Evolutionary conservation across 1,139 yeast species (phyloP), one percentile per base, ranked within the genome.

Genomic region (Taphrina wiesneri): DNA sequence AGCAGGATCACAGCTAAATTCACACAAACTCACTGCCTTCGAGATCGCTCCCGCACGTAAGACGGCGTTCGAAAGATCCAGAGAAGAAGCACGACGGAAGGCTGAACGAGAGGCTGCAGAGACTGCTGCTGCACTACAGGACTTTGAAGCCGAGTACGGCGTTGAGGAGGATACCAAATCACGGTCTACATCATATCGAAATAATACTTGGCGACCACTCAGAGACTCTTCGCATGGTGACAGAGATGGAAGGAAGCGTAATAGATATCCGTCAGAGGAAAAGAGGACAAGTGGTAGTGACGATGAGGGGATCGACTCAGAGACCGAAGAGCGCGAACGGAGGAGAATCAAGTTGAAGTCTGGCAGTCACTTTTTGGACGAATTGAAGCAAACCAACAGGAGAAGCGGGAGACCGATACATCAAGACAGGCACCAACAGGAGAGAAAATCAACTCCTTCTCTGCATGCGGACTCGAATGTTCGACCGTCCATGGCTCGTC

Each of bases 41-140:
- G 56, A 57, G 17, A 41, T 56, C 17, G 57, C 65, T 5, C 46
- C 63, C 19, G 45, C 65, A 41, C 43, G 49, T 17, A 67, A 67
- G 47, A 56, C 69, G 3, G 67, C 69, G 34, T 68, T 68, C 39
- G 71, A 70, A 28, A 56, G 64, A 25, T 69, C 70, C 11, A 39
- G 52, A 19, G 70, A 68, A 19, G 67, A 61, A n/a, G 71, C 69
- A 26, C 68, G 65, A 53, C 65, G 56, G 25, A 53, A 54, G 36
- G 54, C 66, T 19, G 70, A 56, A 23, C 47, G 53, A 30, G 54
- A 66, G 26, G 69, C 61, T 17, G 65, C 52, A 19, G 71, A 70
- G 46, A 65, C 69, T 3, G 56, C 43, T 25, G 68, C 67, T 4
- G 71, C 68, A 30, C 62, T 64, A 17, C 68, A 67, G 30, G 69